Base-by-base conservation (phyloP, 192 early-diverging fungal species). In the Anaeromyces robustus region DNA sequence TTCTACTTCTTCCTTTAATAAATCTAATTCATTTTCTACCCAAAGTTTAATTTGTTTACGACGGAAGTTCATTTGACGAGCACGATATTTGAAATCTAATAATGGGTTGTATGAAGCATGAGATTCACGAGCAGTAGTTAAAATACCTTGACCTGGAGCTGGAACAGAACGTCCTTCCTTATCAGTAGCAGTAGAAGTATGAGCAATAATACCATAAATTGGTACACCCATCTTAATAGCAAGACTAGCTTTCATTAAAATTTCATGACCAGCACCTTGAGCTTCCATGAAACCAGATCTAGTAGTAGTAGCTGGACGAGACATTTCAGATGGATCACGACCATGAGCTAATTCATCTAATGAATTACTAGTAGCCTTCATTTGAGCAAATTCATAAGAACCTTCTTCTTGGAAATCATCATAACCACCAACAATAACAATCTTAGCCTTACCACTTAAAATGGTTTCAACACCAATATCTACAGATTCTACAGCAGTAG, bases 401-500 rank as follows among this genome's bases (percentile, higher is more conserved):
- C 94, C 94, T 84, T 98, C 95, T 84, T 96, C 96, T 79, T 93
- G 93, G 88, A 95, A 95, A 80, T 95, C 95, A 83, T 98, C 97
- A 82, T 94, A 94, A 29, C 92, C 97, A 85, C 97, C 97, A 39
- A 94, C 95, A 78, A 98, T 84, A 84, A 96, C 93, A 79, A 98
- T 91, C 86, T 95, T 94, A 77, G 97, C 97, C 87, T 96, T 96
- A 81, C 96, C 96, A 30, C 87, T 86, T 78, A 94, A 87, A 77
- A 98, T 95, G 18, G 94, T 94, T 78, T 98, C 97, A 11, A 94
- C 92, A 80, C 92, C 96, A 79, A 96, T 92, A 80, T 98, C 97
- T 13, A 98, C 90, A 13, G 95, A 96, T 79, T 95, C 90, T 81
- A 93, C 93, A 79, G 94, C 93, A 12, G 96, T 96, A 18, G 94